phyloP scores from a whole-genome alignment of 352 stramenopile species.

The Globisporangium iwayamae region DNA sequence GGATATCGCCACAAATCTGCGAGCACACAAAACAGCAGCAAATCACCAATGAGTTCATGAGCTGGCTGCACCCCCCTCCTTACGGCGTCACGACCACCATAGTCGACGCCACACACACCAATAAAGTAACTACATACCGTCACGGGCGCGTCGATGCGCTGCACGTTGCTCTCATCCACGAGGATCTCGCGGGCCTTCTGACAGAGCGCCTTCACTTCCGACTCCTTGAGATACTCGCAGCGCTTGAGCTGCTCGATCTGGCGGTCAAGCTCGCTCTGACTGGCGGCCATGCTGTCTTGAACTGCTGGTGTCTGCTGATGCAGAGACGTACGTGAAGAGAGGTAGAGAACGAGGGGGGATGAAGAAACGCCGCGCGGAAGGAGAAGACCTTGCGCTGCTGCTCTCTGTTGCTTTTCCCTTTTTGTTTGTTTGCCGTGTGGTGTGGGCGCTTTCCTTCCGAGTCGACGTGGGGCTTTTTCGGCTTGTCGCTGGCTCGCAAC shows the following conservation, averaged over 20 bases:
- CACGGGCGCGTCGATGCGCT: constrained; percentile 97
- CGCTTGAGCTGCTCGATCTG: constrained; percentile 91
- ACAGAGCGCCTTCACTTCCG: constrained; percentile 97
- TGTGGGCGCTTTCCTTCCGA: constrained; percentile 1
- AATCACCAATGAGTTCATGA: neutral
- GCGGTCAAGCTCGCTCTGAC: constrained; percentile 82
- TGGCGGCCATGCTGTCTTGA: constrained; percentile 49
- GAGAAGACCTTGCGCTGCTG: neutral
- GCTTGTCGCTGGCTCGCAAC: constrained; percentile 2
- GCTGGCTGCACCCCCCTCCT: neutral
- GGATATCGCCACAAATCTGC: constrained; percentile 99
- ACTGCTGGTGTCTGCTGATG: neutral
- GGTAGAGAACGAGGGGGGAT: neutral
- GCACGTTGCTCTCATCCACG: constrained; percentile 99
- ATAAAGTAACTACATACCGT: constrained; percentile 78
- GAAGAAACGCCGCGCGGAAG: neutral
- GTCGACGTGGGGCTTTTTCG: neutral
- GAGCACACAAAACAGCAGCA: constrained; percentile 6
- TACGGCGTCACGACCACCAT: neutral
- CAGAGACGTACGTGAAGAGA: neutral
- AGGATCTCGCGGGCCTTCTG: constrained; percentile 98
- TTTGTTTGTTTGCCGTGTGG: neutral
- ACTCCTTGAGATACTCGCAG: constrained; percentile 99
- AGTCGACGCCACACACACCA: neutral
- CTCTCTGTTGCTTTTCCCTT: constrained; percentile 1